Conservation (phyloP, 139 green algal species). For the Chlorella sp. region DNA sequence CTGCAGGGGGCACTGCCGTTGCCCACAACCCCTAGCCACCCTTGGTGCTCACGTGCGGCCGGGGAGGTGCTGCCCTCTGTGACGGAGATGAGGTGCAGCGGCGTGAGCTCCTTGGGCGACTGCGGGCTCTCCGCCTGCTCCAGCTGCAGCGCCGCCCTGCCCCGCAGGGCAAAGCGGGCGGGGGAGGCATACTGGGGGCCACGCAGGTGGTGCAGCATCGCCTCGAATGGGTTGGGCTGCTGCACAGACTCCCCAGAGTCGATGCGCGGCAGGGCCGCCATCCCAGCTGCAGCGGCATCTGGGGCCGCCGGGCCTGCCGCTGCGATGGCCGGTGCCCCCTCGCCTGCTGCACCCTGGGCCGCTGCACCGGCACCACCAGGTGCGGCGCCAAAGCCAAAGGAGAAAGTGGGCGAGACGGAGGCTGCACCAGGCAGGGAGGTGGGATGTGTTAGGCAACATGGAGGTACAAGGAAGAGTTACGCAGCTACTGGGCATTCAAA, state of each 20-base stretch:
- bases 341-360: not conserved
- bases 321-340: not conserved
- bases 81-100: slow-evolving; percentile 42
- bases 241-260: slow-evolving; percentile 34
- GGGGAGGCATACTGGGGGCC: slow-evolving; percentile 25
- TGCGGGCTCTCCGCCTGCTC: slow-evolving; percentile 28
- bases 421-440: not conserved
- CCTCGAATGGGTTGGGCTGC: slow-evolving; percentile 36
- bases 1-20: not conserved
- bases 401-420: not conserved
- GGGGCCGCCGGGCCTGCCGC: not conserved
- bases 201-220: slow-evolving; percentile 41
- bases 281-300: not conserved
- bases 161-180: not conserved
- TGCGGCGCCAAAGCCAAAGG: slow-evolving; percentile 12
- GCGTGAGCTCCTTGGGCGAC: slow-evolving; percentile 40
- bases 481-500: not conserved
- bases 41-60: not conserved
- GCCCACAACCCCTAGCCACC: too few relatives aligned
- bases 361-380: not conserved
- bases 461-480: not conserved
- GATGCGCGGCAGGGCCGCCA: not conserved
- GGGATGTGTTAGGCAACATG: not conserved
- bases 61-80: not conserved
- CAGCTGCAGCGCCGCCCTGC: too few relatives aligned